Evolutionary conservation across 2,329 filamentous ascomycete species (phyloP), one percentile per base, ranked within the genome.

Genomic region (Colletotrichum musicola): DNA sequence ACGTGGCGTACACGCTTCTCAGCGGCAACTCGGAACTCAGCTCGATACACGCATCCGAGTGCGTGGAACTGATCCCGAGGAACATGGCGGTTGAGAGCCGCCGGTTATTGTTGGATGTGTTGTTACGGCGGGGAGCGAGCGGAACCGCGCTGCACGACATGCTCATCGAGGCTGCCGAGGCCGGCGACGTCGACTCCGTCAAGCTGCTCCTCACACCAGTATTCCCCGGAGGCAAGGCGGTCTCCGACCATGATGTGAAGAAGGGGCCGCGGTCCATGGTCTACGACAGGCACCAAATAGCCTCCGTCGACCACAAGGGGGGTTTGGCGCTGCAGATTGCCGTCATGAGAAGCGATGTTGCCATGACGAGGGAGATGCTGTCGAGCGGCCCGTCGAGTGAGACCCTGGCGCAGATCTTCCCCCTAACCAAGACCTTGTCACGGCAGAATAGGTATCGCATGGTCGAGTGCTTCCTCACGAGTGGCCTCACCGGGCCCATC

Each of bases 321-420:
- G 86, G 86, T 0, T 75, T 86, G 64, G 86, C 86, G 0, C 75
- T 89, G 30, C 80, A 82, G 30, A 79, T 82, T 10, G 85, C 87
- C 0, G 81, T 88, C 1, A 75, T 82, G 42, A 81, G 81, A 40
- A 81, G 79, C 6, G 82, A 88, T 64, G 67, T 79, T 2, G 71
- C 77, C 1, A 83, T 88, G 74, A 80, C 83, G 1, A 78, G 81
- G 44, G 76, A 77, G 30, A 83, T 89, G 4, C 76, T 89, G 9
- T 75, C 79, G 2, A 81, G 78, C 4, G 84, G 82, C 16, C 86
- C 87, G 0, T 81, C 80, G 0, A 75, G 81, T 0, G 79, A 85
- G 22, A 87, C 84, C 0, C 74, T 89, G 18, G 79, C 82, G 5
- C 75, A 80, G 13, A 79, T 85, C 2, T 89, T 88, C 57, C 84